A percentile compares a stretch with the other conserved stretches of the same genome.
Conservation (phyloP, 2,329 filamentous ascomycete species). For the Arthrobotrys entomopaga region DNA sequence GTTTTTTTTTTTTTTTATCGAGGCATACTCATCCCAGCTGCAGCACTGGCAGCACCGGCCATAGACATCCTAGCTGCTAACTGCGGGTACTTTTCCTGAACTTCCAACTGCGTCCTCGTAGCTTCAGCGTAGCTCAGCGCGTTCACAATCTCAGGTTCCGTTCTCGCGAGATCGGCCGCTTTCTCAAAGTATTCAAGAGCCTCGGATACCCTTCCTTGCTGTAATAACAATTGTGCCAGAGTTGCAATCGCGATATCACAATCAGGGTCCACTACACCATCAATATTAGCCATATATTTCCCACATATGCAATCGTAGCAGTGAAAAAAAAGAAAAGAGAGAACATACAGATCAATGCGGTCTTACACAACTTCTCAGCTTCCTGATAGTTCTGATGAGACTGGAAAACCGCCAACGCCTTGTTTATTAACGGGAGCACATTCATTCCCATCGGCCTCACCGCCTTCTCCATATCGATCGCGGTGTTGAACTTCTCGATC, state of each 20-base stretch:
- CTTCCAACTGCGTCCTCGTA: constrained; percentile 90
- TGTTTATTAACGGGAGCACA: constrained; percentile 96
- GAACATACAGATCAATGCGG: constrained; percentile 90
- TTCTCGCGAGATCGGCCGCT: constrained; percentile 91
- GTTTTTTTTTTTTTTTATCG: too few relatives aligned
- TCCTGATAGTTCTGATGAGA: constrained; percentile 97
- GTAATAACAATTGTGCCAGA: constrained; percentile 95
- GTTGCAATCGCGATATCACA: constrained; percentile 99
- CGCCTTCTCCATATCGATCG: constrained; percentile 98
- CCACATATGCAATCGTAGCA: too few relatives aligned
- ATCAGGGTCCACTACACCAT: constrained; percentile 83
- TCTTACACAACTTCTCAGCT: constrained; percentile 95
- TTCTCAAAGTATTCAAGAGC: constrained; percentile 97
- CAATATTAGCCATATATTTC: constrained; percentile 15
- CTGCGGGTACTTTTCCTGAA: constrained; percentile 86
- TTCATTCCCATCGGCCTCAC: constrained; percentile 96
- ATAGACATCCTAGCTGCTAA: constrained; percentile 76
- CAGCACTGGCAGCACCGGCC: constrained; percentile 67
- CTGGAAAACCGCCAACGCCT: constrained; percentile 94
- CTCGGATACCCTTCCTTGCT: constrained; percentile 96
- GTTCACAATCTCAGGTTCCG: constrained; percentile 94
- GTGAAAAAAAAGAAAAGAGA: constrained; percentile 6
- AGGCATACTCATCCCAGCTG: constrained; percentile 26
- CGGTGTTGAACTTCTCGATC: constrained; percentile 96
- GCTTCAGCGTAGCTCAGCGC: constrained; percentile 97